Conservation (phyloP, 495 filamentous ascomycete genomes). For the Ascodesmis nigricans region DNA sequence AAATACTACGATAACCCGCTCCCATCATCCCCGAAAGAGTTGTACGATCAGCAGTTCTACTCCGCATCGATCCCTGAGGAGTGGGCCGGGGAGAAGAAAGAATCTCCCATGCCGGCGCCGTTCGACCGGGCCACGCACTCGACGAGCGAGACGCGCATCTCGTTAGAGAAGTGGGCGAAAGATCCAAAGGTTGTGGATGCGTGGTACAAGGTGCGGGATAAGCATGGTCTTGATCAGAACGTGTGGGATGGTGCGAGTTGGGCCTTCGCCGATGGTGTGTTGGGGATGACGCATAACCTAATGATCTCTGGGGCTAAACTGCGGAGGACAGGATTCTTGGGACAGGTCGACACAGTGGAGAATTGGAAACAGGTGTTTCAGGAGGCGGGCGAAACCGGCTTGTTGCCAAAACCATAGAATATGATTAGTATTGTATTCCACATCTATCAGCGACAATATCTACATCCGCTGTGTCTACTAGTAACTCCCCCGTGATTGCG, state of each 20-base stretch:
- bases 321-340: background rate
- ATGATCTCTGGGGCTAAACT: background rate
- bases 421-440: no score
- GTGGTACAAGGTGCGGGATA: conserved; percentile 22
- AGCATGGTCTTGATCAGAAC: conserved; percentile 13
- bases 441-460: no score
- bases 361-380: background rate
- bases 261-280: background rate
- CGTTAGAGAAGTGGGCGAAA: conserved; percentile 27
- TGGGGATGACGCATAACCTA: background rate
- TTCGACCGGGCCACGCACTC: background rate
- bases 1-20: conserved; percentile 25
- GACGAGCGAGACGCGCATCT: conserved; percentile 1
- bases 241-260: conserved; percentile 3
- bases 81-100: conserved; percentile 12
- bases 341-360: background rate
- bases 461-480: no score
- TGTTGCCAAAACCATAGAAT: conserved; percentile 1
- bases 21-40: background rate
- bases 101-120: background rate
- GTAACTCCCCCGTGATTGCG: no score
- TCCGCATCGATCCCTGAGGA: conserved; percentile 7
- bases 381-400: background rate
- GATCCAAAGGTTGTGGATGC: conserved; percentile 26
- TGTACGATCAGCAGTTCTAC: no score